Percentiles rank a stretch among this genome's conserved stretches.
Evolutionary conservation across 192 early-diverging fungal genomes (phyloP).

Genomic region (Powellomyces hirtus): DNA sequence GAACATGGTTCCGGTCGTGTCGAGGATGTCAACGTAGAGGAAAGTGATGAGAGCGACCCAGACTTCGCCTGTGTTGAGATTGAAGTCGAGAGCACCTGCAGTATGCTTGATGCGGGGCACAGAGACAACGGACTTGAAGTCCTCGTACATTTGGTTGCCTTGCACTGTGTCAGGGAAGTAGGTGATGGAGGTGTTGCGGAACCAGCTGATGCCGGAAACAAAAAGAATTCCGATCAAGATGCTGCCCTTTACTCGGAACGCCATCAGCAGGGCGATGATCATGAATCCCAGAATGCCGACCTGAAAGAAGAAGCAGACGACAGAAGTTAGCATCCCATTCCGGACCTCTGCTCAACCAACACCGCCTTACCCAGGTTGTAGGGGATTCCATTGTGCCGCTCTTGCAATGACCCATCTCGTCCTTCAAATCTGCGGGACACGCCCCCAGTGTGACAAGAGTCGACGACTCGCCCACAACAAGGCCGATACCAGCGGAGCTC

Average conservation of each 20-base stretch:
- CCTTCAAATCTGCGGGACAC: constrained; percentile 55
- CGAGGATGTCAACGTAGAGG: constrained; percentile 83
- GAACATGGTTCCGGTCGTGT: constrained; percentile 82
- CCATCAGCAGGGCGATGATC: constrained; percentile 61
- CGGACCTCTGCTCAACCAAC: too few relatives aligned
- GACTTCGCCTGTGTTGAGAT: constrained; percentile 55
- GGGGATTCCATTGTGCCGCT: constrained; percentile 61
- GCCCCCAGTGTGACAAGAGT: constrained; percentile 74
- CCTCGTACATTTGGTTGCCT: constrained; percentile 65
- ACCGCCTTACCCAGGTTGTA: constrained; percentile 65
- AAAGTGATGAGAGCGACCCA: constrained; percentile 84
- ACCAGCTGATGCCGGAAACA: constrained; percentile 72
- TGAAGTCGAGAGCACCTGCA: constrained; percentile 62
- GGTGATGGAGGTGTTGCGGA: constrained; percentile 61
- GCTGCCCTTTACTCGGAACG: constrained; percentile 68
- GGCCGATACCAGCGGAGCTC: constrained; percentile 76
- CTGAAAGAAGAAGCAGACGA: too few relatives aligned
- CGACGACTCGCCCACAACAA: constrained; percentile 58
- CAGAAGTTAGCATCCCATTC: too few relatives aligned
- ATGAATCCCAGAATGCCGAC: constrained; percentile 73
- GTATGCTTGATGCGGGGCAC: constrained; percentile 32
- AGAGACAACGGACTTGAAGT: constrained; percentile 38
- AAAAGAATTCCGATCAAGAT: constrained; percentile 72
- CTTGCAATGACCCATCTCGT: constrained; percentile 52
- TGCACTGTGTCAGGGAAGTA: constrained; percentile 70